These are phyloP conservation scores for Gossypium herbaceum DNA, from an alignment of 345 rosid genomes.

Conservation along the genomic window DNA sequence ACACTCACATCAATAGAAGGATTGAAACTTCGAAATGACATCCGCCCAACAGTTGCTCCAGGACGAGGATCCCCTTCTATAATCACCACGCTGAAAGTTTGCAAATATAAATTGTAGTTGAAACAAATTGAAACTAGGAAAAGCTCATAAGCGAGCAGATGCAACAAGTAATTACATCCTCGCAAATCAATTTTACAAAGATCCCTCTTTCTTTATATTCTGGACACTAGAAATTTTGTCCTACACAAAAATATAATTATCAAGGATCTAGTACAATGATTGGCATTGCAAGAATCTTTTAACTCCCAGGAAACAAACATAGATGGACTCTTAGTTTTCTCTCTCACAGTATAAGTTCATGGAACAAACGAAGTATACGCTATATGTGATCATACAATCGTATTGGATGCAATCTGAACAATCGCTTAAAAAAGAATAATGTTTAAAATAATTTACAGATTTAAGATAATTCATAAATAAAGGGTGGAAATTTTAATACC, in stretches of 20 bases:
- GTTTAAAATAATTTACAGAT: neutral
- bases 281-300: neutral
- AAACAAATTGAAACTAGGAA: neutral
- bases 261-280: neutral
- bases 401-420: neutral
- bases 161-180: neutral
- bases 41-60: conserved; percentile 69
- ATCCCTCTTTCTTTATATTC: neutral
- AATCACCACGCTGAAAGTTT: conserved; percentile 56
- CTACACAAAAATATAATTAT: neutral
- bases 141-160: neutral
- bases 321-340: no score
- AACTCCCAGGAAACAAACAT: neutral
- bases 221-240: no score
- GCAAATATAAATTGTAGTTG: neutral
- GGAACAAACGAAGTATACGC: neutral
- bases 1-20: conserved; percentile 89
- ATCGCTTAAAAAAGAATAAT: neutral
- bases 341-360: neutral
- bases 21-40: conserved; percentile 93
- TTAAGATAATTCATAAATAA: neutral
- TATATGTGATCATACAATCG: neutral
- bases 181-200: neutral
- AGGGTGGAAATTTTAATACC: conserved; percentile 34
- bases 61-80: conserved; percentile 96